Evolutionary conservation across 2,329 filamentous ascomycete species (phyloP).

Genomic region (Aspergillus sp.): DNA sequence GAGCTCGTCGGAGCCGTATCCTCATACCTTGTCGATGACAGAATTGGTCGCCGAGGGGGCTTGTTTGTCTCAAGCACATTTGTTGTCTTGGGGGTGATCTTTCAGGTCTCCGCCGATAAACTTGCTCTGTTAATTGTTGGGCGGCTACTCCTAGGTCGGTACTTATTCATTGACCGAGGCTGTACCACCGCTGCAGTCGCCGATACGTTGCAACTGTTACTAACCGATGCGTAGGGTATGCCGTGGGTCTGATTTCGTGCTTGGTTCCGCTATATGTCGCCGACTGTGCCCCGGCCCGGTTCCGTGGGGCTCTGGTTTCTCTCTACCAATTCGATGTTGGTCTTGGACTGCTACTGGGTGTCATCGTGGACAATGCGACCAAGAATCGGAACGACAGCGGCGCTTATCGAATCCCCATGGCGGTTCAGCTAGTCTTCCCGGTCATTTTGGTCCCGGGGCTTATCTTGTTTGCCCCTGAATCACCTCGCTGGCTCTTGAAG

Average conservation of each 20-base stretch:
- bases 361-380: constrained; percentile 2
- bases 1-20: constrained; percentile 4
- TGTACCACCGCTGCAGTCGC: not conserved
- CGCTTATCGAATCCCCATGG: constrained; percentile 6
- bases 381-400: constrained; percentile 1
- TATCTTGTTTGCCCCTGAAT: constrained; percentile 15
- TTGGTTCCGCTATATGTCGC: constrained; percentile 1
- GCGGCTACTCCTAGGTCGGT: not conserved
- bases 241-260: constrained; percentile 1
- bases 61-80: constrained; percentile 2
- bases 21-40: constrained; percentile 2
- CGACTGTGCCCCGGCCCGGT: constrained; percentile 3
- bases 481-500: constrained; percentile 15
- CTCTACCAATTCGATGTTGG: constrained; percentile 4
- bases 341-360: constrained; percentile 1
- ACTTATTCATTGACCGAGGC: not conserved
- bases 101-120: not conserved
- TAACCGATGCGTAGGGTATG: not conserved
- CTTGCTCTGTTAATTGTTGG: constrained; percentile 1
- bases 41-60: not conserved
- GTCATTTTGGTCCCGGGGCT: constrained; percentile 1
- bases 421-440: constrained; percentile 1
- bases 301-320: constrained; percentile 4
- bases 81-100: not conserved
- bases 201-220: not conserved